Percentiles rank a stretch among this genome's conserved stretches.
Conservation (phyloP, 495 filamentous ascomycete species). For the Penicillium simplicissimum region DNA sequence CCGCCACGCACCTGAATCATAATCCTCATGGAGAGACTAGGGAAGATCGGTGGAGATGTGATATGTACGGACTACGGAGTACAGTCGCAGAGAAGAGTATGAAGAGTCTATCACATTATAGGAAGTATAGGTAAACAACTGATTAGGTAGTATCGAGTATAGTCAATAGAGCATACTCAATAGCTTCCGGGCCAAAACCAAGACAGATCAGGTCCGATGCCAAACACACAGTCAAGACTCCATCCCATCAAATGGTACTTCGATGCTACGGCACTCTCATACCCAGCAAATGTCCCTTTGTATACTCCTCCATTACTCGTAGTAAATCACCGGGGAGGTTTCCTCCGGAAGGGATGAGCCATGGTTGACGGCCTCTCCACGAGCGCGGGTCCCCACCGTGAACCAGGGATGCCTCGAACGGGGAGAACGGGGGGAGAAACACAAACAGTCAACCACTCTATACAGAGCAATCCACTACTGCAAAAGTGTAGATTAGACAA, state of each 20-base stretch:
- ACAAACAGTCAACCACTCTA: background rate
- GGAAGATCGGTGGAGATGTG: background rate
- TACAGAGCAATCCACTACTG: too few relatives aligned
- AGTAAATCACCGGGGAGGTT: slow-evolving; percentile 1
- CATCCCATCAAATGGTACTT: background rate
- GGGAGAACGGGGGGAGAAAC: background rate
- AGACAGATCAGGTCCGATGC: background rate
- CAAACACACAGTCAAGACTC: background rate
- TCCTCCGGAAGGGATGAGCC: slow-evolving; percentile 12
- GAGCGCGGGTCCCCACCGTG: slow-evolving; percentile 21
- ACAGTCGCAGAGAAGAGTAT: background rate
- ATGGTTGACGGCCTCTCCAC: slow-evolving; percentile 16
- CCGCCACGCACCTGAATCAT: slow-evolving; percentile 18
- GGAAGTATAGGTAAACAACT: background rate
- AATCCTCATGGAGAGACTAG: background rate
- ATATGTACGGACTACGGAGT: background rate
- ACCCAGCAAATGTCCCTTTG: too few relatives aligned
- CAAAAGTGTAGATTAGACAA: too few relatives aligned
- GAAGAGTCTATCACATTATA: background rate
- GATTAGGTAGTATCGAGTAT: too few relatives aligned
- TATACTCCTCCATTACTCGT: background rate
- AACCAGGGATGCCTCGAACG: slow-evolving; percentile 22
- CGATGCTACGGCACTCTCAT: too few relatives aligned
- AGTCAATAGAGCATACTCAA: background rate
- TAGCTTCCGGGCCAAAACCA: background rate